phyloP scores from a whole-genome alignment of 495 filamentous ascomycete species.

The Trichodelitschia bisporula region DNA sequence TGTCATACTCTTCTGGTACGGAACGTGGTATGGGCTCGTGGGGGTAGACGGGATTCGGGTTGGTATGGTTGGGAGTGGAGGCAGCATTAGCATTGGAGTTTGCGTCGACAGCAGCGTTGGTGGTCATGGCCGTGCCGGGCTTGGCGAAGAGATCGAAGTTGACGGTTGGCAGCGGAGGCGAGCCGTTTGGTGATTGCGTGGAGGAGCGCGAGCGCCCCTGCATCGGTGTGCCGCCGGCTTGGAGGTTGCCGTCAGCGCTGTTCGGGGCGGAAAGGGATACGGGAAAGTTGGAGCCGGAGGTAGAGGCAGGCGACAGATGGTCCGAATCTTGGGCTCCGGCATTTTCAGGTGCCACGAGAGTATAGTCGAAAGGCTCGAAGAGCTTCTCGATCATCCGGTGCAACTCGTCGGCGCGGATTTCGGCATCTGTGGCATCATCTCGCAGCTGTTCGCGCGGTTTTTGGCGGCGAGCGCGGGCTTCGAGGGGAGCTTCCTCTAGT shows the following conservation, averaged over 20 bases:
- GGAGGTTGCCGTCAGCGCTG: neutral
- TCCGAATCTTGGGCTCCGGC: too few relatives aligned
- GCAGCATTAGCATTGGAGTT: neutral
- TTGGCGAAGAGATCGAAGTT: too few relatives aligned
- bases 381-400: constrained; percentile 85
- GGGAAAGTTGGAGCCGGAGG: neutral
- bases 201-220: constrained; percentile 10
- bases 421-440: constrained; percentile 85
- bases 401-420: constrained; percentile 81
- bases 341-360: constrained; percentile 11
- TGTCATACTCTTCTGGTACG: too few relatives aligned
- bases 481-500: constrained; percentile 82
- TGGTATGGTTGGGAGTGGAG: neutral
- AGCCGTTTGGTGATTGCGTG: constrained; percentile 15
- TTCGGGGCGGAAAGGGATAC: neutral
- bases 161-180: constrained; percentile 11
- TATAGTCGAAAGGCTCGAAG: constrained; percentile 94
- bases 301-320: too few relatives aligned
- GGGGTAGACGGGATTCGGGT: constrained; percentile 8
- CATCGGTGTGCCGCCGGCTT: neutral
- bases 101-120: constrained; percentile 7
- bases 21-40: too few relatives aligned
- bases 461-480: constrained; percentile 76
- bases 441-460: constrained; percentile 78
- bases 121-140: constrained; percentile 1